Conservation (phyloP, 805 yeast species). For the Maudiozyma saulgeensis region DNA sequence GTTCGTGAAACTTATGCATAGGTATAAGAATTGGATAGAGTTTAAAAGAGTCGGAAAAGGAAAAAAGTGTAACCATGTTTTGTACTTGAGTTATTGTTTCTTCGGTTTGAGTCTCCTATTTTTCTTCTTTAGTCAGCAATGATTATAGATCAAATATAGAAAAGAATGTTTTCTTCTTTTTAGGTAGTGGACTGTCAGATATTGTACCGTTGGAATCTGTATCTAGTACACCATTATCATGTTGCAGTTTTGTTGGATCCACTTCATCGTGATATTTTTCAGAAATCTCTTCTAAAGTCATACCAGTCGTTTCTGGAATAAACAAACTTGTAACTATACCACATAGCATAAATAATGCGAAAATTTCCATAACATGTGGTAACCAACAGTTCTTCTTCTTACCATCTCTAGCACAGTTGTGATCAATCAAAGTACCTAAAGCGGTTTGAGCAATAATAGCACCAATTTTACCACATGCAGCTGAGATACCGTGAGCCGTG, state of each 20-base stretch:
- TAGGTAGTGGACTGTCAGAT: background rate
- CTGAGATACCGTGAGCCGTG: conserved; percentile 90
- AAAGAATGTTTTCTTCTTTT: background rate
- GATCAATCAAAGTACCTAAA: conserved; percentile 74
- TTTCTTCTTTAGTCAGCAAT: background rate
- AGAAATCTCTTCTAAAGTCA: conserved; percentile 74
- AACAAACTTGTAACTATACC: conserved; percentile 60
- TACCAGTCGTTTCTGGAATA: conserved; percentile 86
- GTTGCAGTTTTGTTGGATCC: conserved; percentile 31
- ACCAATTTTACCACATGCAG: conserved; percentile 87
- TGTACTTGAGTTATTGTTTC: no score
- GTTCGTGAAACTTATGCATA: no score
- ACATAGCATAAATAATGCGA: conserved; percentile 81
- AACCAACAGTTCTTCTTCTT: conserved; percentile 57
- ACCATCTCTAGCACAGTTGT: conserved; percentile 55
- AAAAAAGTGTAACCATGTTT: no score
- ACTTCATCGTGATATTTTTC: conserved; percentile 80
- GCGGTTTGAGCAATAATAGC: conserved; percentile 87
- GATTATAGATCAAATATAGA: background rate
- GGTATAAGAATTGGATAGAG: no score
- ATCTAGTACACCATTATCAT: background rate
- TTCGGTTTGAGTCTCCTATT: background rate
- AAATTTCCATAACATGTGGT: conserved; percentile 89
- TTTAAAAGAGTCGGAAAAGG: no score
- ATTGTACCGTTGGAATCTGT: background rate